These are phyloP conservation scores for Leishmania gerbilli DNA, from an alignment of 208 protist genomes.

Conservation along the genomic window DNA sequence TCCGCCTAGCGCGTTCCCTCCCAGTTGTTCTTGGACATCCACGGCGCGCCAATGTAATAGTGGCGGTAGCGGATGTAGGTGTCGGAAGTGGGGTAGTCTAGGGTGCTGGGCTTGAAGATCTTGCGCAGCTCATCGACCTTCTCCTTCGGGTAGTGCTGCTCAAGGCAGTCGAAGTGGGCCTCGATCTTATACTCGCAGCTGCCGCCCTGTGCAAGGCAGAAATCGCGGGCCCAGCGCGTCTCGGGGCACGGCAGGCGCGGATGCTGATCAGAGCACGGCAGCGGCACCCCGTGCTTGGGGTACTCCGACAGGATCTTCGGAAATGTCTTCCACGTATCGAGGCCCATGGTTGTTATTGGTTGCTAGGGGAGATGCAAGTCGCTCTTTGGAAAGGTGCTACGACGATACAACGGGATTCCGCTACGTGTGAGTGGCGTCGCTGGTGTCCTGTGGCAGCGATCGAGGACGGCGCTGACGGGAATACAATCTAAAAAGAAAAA, in stretches of 20 bases:
- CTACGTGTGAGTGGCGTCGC: not conserved
- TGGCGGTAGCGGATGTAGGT: slow-evolving; percentile 86
- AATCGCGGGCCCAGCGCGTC: slow-evolving; percentile 86
- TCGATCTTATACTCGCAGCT: slow-evolving; percentile 93
- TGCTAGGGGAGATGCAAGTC: not conserved
- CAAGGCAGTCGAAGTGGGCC: slow-evolving; percentile 89
- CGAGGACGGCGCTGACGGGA: not conserved
- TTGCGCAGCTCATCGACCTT: slow-evolving; percentile 83
- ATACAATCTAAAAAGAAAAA: not conserved
- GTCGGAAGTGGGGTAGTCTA: slow-evolving; percentile 87
- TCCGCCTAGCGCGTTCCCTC: slow-evolving; percentile 67
- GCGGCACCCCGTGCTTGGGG: slow-evolving; percentile 72
- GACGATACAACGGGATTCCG: not conserved
- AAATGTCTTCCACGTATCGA: slow-evolving; percentile 87
- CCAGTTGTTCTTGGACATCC: slow-evolving; percentile 77
- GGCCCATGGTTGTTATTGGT: slow-evolving; percentile 52
- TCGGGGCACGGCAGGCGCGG: slow-evolving; percentile 74
- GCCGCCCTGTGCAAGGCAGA: slow-evolving; percentile 80
- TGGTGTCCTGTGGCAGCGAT: not conserved
- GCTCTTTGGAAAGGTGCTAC: not conserved
- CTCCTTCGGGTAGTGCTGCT: slow-evolving; percentile 84
- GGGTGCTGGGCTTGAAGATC: slow-evolving; percentile 80
- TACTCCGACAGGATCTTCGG: slow-evolving; percentile 77
- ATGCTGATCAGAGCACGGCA: slow-evolving; percentile 85
- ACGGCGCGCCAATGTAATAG: slow-evolving; percentile 75